Evolutionary conservation across 768 basidiomycete genomes (phyloP).

Genomic region (Favolaschia claudopus): DNA sequence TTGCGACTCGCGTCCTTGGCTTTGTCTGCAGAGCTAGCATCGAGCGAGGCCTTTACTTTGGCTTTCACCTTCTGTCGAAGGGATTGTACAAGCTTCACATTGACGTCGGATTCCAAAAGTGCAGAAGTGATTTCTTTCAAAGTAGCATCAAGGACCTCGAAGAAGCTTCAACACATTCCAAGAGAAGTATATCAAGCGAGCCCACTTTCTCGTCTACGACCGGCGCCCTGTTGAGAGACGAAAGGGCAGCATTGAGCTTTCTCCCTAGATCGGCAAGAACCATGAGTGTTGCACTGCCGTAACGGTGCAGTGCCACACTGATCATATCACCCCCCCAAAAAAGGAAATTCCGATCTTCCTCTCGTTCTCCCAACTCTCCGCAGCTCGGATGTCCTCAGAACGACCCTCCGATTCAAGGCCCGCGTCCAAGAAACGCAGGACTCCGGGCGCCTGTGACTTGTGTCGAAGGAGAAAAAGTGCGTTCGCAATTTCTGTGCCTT

Average conservation of each 20-base stretch:
- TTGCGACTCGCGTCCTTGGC: slow-evolving; percentile 84
- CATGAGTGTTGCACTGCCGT: slow-evolving; percentile 75
- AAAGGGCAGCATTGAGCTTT: slow-evolving; percentile 92
- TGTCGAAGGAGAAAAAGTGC: slow-evolving; percentile 79
- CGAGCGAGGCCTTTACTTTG: slow-evolving; percentile 85
- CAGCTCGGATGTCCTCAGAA: slow-evolving; percentile 12
- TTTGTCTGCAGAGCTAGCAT: slow-evolving; percentile 68
- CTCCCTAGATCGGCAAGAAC: slow-evolving; percentile 96
- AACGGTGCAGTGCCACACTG: slow-evolving; percentile 13
- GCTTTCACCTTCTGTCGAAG: slow-evolving; percentile 89
- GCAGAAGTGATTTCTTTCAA: slow-evolving; percentile 96
- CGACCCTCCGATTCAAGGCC: slow-evolving; percentile 3
- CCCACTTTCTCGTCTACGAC: slow-evolving; percentile 91
- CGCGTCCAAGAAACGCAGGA: slow-evolving; percentile 59
- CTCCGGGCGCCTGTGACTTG: slow-evolving; percentile 75
- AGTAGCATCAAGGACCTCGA: slow-evolving; percentile 89
- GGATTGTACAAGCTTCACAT: slow-evolving; percentile 93
- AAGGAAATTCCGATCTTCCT: too few relatives aligned
- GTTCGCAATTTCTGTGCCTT: slow-evolving; percentile 16
- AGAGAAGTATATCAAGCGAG: slow-evolving; percentile 2
- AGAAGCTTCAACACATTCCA: slow-evolving; percentile 5
- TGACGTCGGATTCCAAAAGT: slow-evolving; percentile 95
- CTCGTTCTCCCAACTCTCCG: not conserved
- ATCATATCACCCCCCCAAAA: too few relatives aligned
- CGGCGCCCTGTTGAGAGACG: slow-evolving; percentile 84